Evolutionary conservation across 305 asterid genomes (phyloP), one percentile per base, ranked within the genome.

Genomic region (Andrographis paniculata): DNA sequence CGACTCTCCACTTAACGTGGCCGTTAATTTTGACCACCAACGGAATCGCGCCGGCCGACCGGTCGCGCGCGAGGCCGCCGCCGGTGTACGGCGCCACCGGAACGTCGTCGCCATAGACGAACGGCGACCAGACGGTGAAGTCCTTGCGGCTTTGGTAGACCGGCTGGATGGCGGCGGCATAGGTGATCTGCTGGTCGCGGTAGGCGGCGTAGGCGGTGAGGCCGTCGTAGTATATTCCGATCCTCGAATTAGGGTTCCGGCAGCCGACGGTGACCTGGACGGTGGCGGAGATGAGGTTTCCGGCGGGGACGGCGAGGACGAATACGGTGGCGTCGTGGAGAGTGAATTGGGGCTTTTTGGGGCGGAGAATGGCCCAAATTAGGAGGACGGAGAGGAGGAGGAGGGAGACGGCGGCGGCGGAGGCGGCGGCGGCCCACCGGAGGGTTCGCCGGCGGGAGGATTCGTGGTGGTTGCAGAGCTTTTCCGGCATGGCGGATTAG

Each of bases 1-100:
- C 94, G 2, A 76, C 83, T 36, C 67, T 67, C 94, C 94, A 82
- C n/a, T 63, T 61, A 0, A 82, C 72, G 5, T 79, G 70, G 20
- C 86, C 88, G 57, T 76, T 54, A n/a, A 82, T 61, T 35, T 62
- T 79, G 40, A 79, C 22, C 31, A 48, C 20, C 23, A 82, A 4
- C 54, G 45, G 16, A 13, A 79, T 59, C 1, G 72, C 73, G 19
- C 94, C 94, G 56, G 41, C 58, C 6, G 62, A 7, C 50, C 65
- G 60, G 39, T 76, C 86, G 62, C 64, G 68, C 0, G 56, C 22
- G 14, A 79, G 61, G 5, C 79, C 76, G 14, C 69, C 31, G 22
- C 89, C 86, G 56, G 74, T 82, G 66, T 71, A 82, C 0, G 89
- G 86, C 4, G 89, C 94, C 0, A 82, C 75, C 0, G 94, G 94